These are phyloP conservation scores for Teunomyces funiuensis DNA, from an alignment of 805 yeast species.

Conservation along the genomic window DNA sequence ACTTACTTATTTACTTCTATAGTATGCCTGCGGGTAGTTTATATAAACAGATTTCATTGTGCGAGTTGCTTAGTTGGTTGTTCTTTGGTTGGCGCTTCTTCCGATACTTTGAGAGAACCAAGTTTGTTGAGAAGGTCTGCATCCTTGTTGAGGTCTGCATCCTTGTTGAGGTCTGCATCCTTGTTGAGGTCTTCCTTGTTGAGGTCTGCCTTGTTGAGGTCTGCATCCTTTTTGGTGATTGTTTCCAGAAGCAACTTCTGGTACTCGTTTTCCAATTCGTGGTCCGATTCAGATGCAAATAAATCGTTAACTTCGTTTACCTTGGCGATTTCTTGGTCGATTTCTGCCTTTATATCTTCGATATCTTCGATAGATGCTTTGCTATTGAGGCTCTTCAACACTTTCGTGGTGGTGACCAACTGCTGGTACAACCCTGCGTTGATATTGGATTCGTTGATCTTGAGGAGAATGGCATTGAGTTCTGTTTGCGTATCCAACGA, in stretches of 20 bases:
- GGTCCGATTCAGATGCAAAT: conserved; percentile 18
- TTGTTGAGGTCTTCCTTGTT: background rate
- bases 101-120: background rate
- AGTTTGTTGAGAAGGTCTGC: background rate
- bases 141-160: background rate
- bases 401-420: conserved; percentile 24
- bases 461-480: conserved; percentile 23
- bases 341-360: conserved; percentile 25
- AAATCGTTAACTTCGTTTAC: conserved; percentile 29
- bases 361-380: conserved; percentile 27
- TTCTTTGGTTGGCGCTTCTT: background rate
- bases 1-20: background rate
- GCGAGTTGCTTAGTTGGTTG: background rate
- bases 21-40: background rate
- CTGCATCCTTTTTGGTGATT: background rate
- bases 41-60: background rate
- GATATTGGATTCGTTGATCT: conserved; percentile 36
- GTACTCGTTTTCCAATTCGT: conserved; percentile 32
- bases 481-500: conserved; percentile 19
- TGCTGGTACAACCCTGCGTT: conserved; percentile 27
- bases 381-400: conserved; percentile 28
- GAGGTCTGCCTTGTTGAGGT: background rate
- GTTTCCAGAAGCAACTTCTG: conserved; percentile 20
- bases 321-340: conserved; percentile 29
- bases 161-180: background rate